A percentile compares a stretch with the other conserved stretches of the same genome.
Evolutionary conservation across 768 basidiomycete genomes (phyloP).

Genomic region (Tricholoma sp.): DNA sequence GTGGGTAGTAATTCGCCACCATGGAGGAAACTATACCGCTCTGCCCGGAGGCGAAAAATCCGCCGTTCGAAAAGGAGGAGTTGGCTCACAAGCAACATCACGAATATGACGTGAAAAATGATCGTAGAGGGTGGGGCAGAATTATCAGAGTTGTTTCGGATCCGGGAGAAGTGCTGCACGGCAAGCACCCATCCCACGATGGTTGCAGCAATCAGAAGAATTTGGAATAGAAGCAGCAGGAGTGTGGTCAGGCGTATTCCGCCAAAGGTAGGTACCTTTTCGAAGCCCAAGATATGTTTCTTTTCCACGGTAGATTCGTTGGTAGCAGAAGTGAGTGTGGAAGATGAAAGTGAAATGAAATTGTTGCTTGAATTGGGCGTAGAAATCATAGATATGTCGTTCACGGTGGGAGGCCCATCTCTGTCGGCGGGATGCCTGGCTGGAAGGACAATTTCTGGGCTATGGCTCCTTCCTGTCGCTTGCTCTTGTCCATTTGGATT

Average conservation of each 20-base stretch:
- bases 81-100: slow-evolving; percentile 43
- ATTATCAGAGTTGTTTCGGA: background rate
- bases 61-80: slow-evolving; percentile 61
- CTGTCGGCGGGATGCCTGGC: slow-evolving; percentile 46
- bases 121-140: slow-evolving; percentile 30
- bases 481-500: slow-evolving; percentile 24
- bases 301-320: slow-evolving; percentile 24
- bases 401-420: slow-evolving; percentile 13
- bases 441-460: slow-evolving; percentile 27
- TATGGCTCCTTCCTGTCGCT: slow-evolving; percentile 11
- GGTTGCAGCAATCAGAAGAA: slow-evolving; percentile 38
- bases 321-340: slow-evolving; percentile 10
- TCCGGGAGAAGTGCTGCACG: slow-evolving; percentile 6
- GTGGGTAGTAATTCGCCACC: slow-evolving; percentile 51
- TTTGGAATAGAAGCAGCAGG: slow-evolving; percentile 35
- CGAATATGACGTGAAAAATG: slow-evolving; percentile 63
- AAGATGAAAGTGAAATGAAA: slow-evolving; percentile 16
- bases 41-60: slow-evolving; percentile 60
- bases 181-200: slow-evolving; percentile 54
- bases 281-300: slow-evolving; percentile 32
- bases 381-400: slow-evolving; percentile 10
- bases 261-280: slow-evolving; percentile 29
- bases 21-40: slow-evolving; percentile 55
- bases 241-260: slow-evolving; percentile 46
- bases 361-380: slow-evolving; percentile 9